A percentile compares a stretch with the other conserved stretches of the same genome.
phyloP scores from a whole-genome alignment of 768 basidiomycete species.

The Termitomyces sp. region DNA sequence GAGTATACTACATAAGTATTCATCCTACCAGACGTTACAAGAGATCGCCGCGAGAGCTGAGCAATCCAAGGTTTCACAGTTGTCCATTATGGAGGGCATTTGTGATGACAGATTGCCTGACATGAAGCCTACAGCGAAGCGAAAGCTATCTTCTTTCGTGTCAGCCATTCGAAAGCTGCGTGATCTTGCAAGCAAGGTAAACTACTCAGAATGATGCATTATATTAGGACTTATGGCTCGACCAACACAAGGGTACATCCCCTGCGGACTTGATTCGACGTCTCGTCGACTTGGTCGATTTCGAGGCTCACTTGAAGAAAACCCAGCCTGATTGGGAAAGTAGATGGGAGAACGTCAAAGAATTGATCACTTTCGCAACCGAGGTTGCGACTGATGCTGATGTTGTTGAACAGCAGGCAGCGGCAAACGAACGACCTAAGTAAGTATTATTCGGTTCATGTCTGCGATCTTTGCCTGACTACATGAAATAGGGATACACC shows the following conservation, averaged over 20 bases:
- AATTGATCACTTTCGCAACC: slow-evolving; percentile 73
- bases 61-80: slow-evolving; percentile 42
- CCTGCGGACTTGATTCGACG: slow-evolving; percentile 60
- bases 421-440: background rate
- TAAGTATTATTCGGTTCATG: background rate
- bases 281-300: slow-evolving; percentile 52
- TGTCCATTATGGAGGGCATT: slow-evolving; percentile 60
- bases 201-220: background rate
- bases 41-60: slow-evolving; percentile 53
- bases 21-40: slow-evolving; percentile 42
- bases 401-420: slow-evolving; percentile 9
- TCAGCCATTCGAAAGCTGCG: slow-evolving; percentile 46
- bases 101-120: slow-evolving; percentile 54
- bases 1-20: background rate
- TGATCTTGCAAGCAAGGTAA: slow-evolving; percentile 43
- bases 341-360: slow-evolving; percentile 83
- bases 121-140: slow-evolving; percentile 59
- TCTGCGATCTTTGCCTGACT: background rate
- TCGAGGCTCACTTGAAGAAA: slow-evolving; percentile 62
- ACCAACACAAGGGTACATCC: slow-evolving; percentile 38
- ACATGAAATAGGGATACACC: slow-evolving; percentile 40
- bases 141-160: slow-evolving; percentile 58
- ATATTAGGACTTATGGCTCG: background rate
- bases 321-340: slow-evolving; percentile 70
- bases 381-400: slow-evolving; percentile 35